A percentile compares a stretch with the other conserved stretches of the same genome.
phyloP scores from a whole-genome alignment of 2,329 filamentous ascomycete genomes.

The Fusarium luffae region DNA sequence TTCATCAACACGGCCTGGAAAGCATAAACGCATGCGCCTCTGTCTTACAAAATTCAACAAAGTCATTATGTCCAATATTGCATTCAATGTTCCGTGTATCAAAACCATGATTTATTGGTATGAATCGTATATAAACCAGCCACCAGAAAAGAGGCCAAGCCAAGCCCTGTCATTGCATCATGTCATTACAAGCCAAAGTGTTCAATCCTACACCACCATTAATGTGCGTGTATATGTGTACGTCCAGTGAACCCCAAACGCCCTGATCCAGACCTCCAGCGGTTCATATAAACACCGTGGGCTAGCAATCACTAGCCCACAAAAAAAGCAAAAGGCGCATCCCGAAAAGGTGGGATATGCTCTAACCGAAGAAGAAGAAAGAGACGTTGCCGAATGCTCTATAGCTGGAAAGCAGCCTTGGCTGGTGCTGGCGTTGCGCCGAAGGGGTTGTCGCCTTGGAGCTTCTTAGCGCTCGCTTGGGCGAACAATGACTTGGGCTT shows the following conservation, averaged over 20 bases:
- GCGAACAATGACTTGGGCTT: constrained; percentile 77
- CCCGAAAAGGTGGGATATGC: constrained; percentile 19
- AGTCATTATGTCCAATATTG: not conserved
- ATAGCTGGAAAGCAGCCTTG: constrained; percentile 40
- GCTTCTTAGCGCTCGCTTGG: constrained; percentile 72
- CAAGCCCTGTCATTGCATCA: constrained; percentile 43
- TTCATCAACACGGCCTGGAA: constrained; percentile 74
- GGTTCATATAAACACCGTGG: constrained; percentile 22
- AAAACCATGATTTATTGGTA: constrained; percentile 33
- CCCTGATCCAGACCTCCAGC: constrained; percentile 38
- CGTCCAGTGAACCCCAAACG: constrained; percentile 38
- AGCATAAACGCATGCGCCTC: constrained; percentile 56
- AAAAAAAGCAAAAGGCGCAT: constrained; percentile 28
- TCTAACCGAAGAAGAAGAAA: constrained; percentile 26
- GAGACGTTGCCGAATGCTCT: constrained; percentile 7
- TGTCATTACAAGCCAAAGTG: constrained; percentile 46
- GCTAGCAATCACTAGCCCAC: constrained; percentile 15
- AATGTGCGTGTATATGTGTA: constrained; percentile 25
- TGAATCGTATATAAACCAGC: constrained; percentile 38
- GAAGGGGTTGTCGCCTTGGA: constrained; percentile 60
- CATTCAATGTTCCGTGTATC: not conserved
- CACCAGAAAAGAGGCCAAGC: constrained; percentile 34
- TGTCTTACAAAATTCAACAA: constrained; percentile 4
- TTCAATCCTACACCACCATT: constrained; percentile 37
- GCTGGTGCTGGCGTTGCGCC: constrained; percentile 51